Evolutionary conservation across 2,329 filamentous ascomycete species (phyloP), one percentile per base, ranked within the genome.

Genomic region (Huntiella omanensis): DNA sequence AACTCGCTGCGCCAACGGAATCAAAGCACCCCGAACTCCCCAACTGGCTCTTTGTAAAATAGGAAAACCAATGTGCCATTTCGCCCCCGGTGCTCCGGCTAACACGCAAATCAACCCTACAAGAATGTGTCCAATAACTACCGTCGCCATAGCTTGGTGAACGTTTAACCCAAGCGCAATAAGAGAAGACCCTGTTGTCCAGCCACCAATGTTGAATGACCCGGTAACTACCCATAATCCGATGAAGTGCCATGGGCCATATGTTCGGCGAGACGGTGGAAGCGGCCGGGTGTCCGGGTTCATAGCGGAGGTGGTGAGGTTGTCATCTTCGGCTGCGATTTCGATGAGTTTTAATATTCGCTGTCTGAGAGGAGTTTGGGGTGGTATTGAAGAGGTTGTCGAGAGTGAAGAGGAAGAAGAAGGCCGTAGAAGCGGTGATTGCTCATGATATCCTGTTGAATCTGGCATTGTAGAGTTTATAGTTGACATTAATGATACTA

Each of bases 131-230:
- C 63, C 63, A 46, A 63, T 63, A 52, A 65, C 63, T 17, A 64
- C 62, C 22, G 65, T 64, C 3, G 63, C 63, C 5, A 65, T 62
- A 1, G 63, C 64, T 52, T 65, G 61, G 49, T 62, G 56, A 11
- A 62, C 63, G 7, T 63, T 65, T 48, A 65, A 64, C 3, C 63
- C 63, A 5, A 65, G 55, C 11, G 59, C 56, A 59, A 64, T 65
- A 43, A 65, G 61, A 35, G 58, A 55, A 33, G 55, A 61, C 1
- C 57, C 57, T 0, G 56, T 59, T 4, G 56, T 57, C 57, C 57
- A 59, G 15, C 57, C 57, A 28, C 57, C 57, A 3, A 59, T 55
- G 38, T 59, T 59, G 48, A 59, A 59, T 1, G 58, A 60, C 4
- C 57, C 57, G 0, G 57, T 59, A 22, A 59, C 53, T 51, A 59